Percentiles rank a stretch among this genome's conserved stretches.
phyloP scores from a whole-genome alignment of 768 basidiomycete genomes.

The Ramaria sp. region DNA sequence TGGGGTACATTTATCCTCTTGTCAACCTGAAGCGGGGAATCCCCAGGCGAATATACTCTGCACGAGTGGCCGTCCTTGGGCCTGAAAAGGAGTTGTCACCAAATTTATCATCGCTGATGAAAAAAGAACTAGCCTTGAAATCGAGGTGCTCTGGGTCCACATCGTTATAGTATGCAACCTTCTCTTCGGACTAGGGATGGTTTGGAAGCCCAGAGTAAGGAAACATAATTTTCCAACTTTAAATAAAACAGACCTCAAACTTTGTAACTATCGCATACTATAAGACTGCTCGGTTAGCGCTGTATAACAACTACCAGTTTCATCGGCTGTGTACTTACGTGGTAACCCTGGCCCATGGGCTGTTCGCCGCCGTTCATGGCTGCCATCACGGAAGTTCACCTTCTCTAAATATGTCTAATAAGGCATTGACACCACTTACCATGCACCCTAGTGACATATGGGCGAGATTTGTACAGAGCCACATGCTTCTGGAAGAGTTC shows the following conservation, averaged over 20 bases:
- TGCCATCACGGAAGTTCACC: not conserved
- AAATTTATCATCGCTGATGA: not conserved
- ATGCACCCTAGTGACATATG: not conserved
- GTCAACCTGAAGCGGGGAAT: too few relatives aligned
- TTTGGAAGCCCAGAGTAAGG: not conserved
- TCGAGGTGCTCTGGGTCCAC: not conserved
- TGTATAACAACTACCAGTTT: too few relatives aligned
- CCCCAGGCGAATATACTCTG: too few relatives aligned
- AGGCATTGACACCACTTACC: not conserved
- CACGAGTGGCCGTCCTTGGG: too few relatives aligned
- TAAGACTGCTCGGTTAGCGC: not conserved
- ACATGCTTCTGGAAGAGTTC: not conserved
- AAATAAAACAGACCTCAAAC: not conserved
- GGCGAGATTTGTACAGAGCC: not conserved
- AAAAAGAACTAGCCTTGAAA: not conserved
- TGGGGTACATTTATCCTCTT: too few relatives aligned
- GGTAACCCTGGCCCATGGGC: not conserved
- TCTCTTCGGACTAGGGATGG: not conserved
- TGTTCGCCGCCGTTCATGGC: not conserved
- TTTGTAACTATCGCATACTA: not conserved
- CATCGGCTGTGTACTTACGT: not conserved
- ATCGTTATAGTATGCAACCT: not conserved
- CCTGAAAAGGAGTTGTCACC: too few relatives aligned
- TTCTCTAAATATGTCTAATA: not conserved
- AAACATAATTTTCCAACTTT: not conserved